Percentiles rank a stretch among this genome's conserved stretches.
These are phyloP conservation scores for Rhizopogon roseolus DNA, from an alignment of 768 basidiomycete species.

Conservation along the genomic window DNA sequence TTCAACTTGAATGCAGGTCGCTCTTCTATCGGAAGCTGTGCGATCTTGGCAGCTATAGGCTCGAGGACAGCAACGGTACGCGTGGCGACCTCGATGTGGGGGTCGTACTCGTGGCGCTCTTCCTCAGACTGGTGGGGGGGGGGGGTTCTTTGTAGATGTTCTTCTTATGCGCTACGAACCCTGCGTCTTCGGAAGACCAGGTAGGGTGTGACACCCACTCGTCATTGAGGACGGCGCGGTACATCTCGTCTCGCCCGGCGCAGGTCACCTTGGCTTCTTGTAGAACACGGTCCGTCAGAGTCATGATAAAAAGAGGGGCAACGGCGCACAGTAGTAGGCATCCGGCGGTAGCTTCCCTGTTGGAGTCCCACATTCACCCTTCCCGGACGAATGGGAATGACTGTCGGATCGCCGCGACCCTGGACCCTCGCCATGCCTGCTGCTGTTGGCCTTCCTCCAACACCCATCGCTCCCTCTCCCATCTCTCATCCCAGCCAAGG, in stretches of 20 bases:
- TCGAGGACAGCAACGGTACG: conserved; percentile 90
- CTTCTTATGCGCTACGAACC: conserved; percentile 87
- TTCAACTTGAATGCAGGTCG: conserved; percentile 79
- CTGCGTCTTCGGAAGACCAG: conserved; percentile 91
- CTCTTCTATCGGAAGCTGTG: conserved; percentile 74
- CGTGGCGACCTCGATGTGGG: conserved; percentile 93
- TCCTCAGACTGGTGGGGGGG: conserved; percentile 95
- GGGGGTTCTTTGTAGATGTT: conserved; percentile 96
- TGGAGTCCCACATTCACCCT: conserved; percentile 64
- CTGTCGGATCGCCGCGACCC: conserved; percentile 31
- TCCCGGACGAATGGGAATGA: conserved; percentile 40
- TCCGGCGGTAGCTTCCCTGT: conserved; percentile 86
- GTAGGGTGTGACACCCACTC: conserved; percentile 98
- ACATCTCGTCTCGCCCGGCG: conserved; percentile 96
- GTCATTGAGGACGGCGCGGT: conserved; percentile 92
- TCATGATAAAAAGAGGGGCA: background rate
- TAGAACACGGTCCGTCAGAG: background rate
- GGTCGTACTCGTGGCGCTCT: conserved; percentile 98
- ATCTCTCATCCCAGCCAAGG: conserved; percentile 80
- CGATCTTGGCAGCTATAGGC: conserved; percentile 85
- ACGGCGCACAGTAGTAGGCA: conserved; percentile 69
- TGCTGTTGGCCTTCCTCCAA: conserved; percentile 40
- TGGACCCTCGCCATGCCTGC: conserved; percentile 47
- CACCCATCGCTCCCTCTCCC: conserved; percentile 51
- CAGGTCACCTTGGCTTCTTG: conserved; percentile 88